Base-by-base conservation (phyloP, 2,329 filamentous ascomycete genomes). In the Ophiostoma australiae region DNA sequence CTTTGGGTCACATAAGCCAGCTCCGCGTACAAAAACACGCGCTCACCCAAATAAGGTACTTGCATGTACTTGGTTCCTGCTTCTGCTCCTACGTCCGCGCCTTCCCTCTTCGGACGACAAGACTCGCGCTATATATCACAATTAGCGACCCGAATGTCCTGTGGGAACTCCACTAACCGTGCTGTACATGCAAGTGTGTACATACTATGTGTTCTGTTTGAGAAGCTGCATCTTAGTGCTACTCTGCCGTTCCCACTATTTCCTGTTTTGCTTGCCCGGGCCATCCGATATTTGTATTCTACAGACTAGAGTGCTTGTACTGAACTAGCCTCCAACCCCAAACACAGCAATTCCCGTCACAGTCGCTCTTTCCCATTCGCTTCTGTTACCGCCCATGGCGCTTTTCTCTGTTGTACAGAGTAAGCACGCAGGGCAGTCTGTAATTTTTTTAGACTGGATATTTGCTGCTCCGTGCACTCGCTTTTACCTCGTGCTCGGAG, bases 221-320 rank as follows among this genome's bases (percentile, higher is more conserved):
- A 37, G 27, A 35, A 37, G 61, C 33, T 65, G 52, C 13, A 11
- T 58, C 52, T 65, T n/a, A 11, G 44, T 20, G 6, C 15, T 48
- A 48, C 17, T 48, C 44, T 10, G 35, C 63, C 33, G 33, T 39
- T n/a, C 23, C 63, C 63, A 66, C 35, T 39, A 66, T 13, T 66
- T 66, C 20, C 13, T 55, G 48, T 11, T 48, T 68, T 63, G 48
- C 69, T 52, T 37, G 69, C 63, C 73, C 73, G 73, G 73, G 69
- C 70, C 68, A 74, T 74, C 73, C 73, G 73, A 71, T 69, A 71
- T 70, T 73, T 69, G 33, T 20, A 33, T 48, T 15, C 15, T 48
- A 48, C 27, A 31, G 27, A 31, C 27, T 6, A 41, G 15, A 41
- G 39, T 13, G 39, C 37, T 11, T 41, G 39, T 31, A 23, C 1